These are phyloP conservation scores for Mitragyna speciosa DNA, from an alignment of 257 asterid species.

Conservation along the genomic window DNA sequence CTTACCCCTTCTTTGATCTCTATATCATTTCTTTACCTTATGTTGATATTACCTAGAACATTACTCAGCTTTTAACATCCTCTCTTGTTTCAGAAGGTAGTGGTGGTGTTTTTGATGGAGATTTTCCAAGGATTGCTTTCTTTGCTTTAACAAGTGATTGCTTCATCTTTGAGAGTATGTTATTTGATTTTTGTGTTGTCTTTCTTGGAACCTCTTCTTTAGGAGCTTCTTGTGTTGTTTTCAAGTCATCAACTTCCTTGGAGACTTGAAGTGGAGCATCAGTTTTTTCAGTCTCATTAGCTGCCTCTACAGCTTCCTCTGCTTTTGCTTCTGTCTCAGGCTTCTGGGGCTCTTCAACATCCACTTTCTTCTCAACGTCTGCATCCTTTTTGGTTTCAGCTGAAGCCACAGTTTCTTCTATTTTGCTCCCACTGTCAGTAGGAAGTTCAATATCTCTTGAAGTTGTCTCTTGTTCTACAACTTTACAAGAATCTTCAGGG, in stretches of 20 bases:
- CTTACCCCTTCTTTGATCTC: conserved; percentile 19
- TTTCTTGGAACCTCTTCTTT: conserved; percentile 53
- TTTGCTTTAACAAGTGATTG: conserved; percentile 87
- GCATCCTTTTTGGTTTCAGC: conserved; percentile 25
- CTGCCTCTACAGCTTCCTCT: conserved; percentile 29
- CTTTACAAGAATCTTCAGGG: conserved; percentile 29
- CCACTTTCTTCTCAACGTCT: conserved; percentile 31
- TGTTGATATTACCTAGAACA: conserved; percentile 1
- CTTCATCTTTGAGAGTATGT: conserved; percentile 70
- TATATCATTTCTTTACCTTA: conserved; percentile 15
- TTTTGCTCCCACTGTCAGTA: conserved; percentile 27
- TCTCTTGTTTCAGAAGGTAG: conserved; percentile 38
- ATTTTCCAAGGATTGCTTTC: conserved; percentile 82
- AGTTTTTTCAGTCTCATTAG: conserved; percentile 26
- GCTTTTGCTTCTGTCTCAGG: conserved; percentile 25
- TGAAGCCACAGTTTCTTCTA: conserved; percentile 27
- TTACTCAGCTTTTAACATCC: conserved; percentile 44
- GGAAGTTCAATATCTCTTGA: conserved; percentile 38
- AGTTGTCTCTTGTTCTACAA: conserved; percentile 29
- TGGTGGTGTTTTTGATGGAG: conserved; percentile 56
- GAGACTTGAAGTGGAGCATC: conserved; percentile 26
- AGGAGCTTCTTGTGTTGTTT: conserved; percentile 33
- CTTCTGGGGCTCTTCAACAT: conserved; percentile 32
- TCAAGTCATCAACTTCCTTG: conserved; percentile 34
- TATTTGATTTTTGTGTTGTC: conserved; percentile 54